A percentile compares a stretch with the other conserved stretches of the same genome.
Evolutionary conservation across 768 basidiomycete species (phyloP).

Genomic region (Pisolithus marmoratus): DNA sequence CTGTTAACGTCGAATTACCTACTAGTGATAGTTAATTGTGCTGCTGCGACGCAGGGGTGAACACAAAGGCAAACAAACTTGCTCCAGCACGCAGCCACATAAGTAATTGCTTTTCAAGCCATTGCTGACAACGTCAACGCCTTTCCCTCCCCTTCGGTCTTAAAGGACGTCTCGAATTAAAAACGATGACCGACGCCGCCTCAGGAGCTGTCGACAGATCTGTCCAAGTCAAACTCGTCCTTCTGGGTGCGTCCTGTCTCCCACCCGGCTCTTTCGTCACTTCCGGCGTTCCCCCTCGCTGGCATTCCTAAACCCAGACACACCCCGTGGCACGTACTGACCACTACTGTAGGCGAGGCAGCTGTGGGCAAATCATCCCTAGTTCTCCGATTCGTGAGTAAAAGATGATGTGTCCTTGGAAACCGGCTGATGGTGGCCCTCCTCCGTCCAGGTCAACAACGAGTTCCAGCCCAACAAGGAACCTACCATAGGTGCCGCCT

Average conservation of each 20-base stretch:
- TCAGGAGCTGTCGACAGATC: constrained; percentile 80
- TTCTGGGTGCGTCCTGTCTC: constrained; percentile 62
- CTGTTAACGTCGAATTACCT: too few species aligned
- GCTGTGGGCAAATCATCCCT: constrained; percentile 99
- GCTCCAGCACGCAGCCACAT: neutral
- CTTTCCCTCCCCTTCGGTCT: neutral
- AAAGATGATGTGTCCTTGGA: constrained; percentile 7
- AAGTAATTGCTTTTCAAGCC: too few species aligned
- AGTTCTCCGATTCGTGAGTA: constrained; percentile 88
- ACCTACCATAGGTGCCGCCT: constrained; percentile 96
- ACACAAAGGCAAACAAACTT: constrained; percentile 10
- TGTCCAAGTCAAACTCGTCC: constrained; percentile 95
- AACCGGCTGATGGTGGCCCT: neutral
- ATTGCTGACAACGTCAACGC: neutral
- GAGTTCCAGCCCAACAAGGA: constrained; percentile 99
- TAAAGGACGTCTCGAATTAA: constrained; percentile 17
- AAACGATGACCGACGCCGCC: constrained; percentile 66
- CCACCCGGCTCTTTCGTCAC: neutral
- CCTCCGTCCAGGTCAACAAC: constrained; percentile 67
- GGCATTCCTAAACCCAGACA: neutral
- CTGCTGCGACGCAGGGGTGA: too few species aligned
- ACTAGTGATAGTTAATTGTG: too few species aligned
- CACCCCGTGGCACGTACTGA: neutral
- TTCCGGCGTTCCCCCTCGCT: neutral
- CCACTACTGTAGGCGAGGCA: constrained; percentile 70